Conservation (phyloP, 495 filamentous ascomycete genomes). For the Cercophora sp. region DNA sequence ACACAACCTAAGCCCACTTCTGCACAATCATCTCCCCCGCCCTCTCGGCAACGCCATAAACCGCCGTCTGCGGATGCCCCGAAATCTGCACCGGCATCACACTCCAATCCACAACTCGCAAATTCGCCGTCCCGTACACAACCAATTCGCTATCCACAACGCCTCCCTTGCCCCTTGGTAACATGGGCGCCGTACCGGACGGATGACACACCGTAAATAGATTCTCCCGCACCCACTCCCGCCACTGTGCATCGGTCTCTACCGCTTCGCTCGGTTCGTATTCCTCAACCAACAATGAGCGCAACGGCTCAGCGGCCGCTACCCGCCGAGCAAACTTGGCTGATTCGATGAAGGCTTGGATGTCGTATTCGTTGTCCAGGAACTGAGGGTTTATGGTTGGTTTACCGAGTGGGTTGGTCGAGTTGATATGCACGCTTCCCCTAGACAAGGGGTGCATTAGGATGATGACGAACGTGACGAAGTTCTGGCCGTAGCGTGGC, state of each 20-base stretch:
- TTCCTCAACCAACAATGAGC: constrained; percentile 17
- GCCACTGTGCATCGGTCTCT: constrained; percentile 19
- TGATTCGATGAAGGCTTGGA: constrained; percentile 7
- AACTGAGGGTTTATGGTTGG: constrained; percentile 23
- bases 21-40: constrained; percentile 41
- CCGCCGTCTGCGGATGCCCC: constrained; percentile 31
- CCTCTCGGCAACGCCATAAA: constrained; percentile 35
- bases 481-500: constrained; percentile 26
- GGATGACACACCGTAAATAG: constrained; percentile 27
- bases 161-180: constrained; percentile 34
- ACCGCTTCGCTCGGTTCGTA: constrained; percentile 19
- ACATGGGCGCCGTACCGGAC: constrained; percentile 46
- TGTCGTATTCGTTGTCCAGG: constrained; percentile 24
- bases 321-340: constrained; percentile 18
- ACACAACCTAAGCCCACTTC: not conserved
- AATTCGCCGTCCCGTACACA: constrained; percentile 39
- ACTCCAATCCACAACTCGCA: constrained; percentile 33
- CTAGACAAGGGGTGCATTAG: constrained; percentile 44
- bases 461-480: constrained; percentile 39
- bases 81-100: constrained; percentile 27
- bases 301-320: constrained; percentile 12
- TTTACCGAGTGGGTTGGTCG: not conserved
- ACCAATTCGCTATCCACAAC: constrained; percentile 47
- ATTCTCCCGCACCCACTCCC: constrained; percentile 17
- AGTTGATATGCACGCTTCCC: constrained; percentile 50